A percentile compares a stretch with the other conserved stretches of the same genome.
Conservation (phyloP, 1,284 basidiomycete species). For the Rhodotorula sp. region DNA sequence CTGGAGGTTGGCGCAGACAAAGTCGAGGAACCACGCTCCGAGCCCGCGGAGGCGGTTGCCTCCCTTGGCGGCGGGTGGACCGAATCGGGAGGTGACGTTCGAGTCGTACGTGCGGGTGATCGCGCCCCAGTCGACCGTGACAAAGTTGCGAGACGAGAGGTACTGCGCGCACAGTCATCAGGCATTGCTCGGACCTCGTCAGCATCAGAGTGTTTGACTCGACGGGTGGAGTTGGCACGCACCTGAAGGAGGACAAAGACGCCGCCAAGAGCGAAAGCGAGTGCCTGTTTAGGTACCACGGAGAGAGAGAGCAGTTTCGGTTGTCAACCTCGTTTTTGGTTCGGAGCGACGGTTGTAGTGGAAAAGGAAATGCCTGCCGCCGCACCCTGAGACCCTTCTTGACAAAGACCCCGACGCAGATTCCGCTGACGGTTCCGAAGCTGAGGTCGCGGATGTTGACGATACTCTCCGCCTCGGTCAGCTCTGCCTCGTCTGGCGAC, state of each 20-base stretch:
- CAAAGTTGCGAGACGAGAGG: conserved; percentile 42
- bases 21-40: conserved; percentile 40
- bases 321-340: too few species aligned
- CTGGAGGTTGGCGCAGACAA: conserved; percentile 43
- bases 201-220: not conserved
- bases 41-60: conserved; percentile 36
- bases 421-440: conserved; percentile 43
- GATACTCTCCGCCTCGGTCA: conserved; percentile 37
- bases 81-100: conserved; percentile 31
- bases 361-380: not conserved
- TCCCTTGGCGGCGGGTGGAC: conserved; percentile 20
- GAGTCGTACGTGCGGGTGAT: conserved; percentile 40
- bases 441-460: conserved; percentile 38
- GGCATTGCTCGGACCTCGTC: not conserved
- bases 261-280: conserved; percentile 43
- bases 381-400: conserved; percentile 43
- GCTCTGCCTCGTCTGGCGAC: not conserved
- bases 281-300: conserved; percentile 13
- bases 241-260: conserved; percentile 44
- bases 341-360: not conserved
- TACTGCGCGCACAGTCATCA: conserved; percentile 31
- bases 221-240: not conserved
- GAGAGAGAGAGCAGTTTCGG: too few species aligned
- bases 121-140: conserved; percentile 42
- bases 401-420: conserved; percentile 44